phyloP scores from a whole-genome alignment of 768 basidiomycete species.

The Phylloporus sp. region DNA sequence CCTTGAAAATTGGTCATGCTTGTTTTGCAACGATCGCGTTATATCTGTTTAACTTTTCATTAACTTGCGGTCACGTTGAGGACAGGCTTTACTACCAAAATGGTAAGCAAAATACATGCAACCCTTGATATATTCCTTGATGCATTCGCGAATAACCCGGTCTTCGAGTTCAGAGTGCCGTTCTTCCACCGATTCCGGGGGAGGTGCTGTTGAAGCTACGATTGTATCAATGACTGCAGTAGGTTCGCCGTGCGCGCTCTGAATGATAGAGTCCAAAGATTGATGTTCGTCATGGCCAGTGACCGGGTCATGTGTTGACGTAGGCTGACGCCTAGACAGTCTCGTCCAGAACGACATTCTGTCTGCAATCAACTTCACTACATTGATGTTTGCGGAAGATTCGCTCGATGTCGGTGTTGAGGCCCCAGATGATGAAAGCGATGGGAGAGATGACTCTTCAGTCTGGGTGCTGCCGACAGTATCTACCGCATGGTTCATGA shows the following conservation, averaged over 20 bases:
- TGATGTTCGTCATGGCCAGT: conserved; percentile 16
- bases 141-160: conserved; percentile 76
- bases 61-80: background rate
- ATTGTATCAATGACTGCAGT: conserved; percentile 54
- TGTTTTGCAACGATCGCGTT: conserved; percentile 78
- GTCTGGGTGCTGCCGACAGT: background rate
- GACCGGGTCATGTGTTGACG: conserved; percentile 12
- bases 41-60: conserved; percentile 48
- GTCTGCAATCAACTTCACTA: conserved; percentile 59
- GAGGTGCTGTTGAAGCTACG: conserved; percentile 55
- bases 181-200: conserved; percentile 61
- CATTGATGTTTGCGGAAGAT: conserved; percentile 42
- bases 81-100: conserved; percentile 55
- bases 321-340: conserved; percentile 45
- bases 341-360: conserved; percentile 76
- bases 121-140: conserved; percentile 74
- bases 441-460: conserved; percentile 9
- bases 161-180: conserved; percentile 73
- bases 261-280: conserved; percentile 39
- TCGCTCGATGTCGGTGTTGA: conserved; percentile 52
- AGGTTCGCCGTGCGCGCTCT: conserved; percentile 45
- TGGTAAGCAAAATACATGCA: conserved; percentile 89
- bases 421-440: conserved; percentile 42
- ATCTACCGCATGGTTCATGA: conserved; percentile 36
- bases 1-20: conserved; percentile 61